Evolutionary conservation across 2,329 filamentous ascomycete genomes (phyloP).

Genomic region (Pestalotiopsis fici): DNA sequence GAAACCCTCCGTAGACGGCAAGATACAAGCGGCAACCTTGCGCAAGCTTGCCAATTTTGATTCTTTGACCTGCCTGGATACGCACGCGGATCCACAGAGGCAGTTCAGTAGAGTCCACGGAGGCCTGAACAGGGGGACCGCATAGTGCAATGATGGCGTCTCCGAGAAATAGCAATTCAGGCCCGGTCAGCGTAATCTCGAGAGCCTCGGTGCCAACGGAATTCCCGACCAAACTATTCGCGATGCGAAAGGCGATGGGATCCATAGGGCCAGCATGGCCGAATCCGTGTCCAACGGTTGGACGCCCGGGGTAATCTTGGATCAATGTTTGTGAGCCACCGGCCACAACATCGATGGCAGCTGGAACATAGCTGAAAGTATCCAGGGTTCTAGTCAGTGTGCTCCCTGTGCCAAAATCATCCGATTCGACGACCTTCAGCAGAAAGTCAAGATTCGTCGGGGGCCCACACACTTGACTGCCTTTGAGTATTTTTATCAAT

Average conservation of each 20-base stretch:
- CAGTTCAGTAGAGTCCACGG: slow-evolving; percentile 47
- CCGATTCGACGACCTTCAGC: slow-evolving; percentile 24
- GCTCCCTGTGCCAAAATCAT: slow-evolving; percentile 46
- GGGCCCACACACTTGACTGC: background rate
- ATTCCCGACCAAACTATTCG: slow-evolving; percentile 63
- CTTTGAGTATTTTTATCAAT: background rate
- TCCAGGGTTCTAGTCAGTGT: slow-evolving; percentile 60
- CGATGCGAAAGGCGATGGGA: slow-evolving; percentile 55
- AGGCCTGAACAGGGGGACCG: slow-evolving; percentile 53
- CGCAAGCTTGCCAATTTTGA: slow-evolving; percentile 56
- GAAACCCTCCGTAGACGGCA: slow-evolving; percentile 44
- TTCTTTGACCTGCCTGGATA: slow-evolving; percentile 42
- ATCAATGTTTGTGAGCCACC: slow-evolving; percentile 59
- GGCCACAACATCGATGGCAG: slow-evolving; percentile 56
- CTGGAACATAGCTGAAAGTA: slow-evolving; percentile 47
- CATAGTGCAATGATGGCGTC: slow-evolving; percentile 57
- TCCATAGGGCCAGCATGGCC: slow-evolving; percentile 65
- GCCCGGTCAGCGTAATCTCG: slow-evolving; percentile 62
- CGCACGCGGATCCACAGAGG: slow-evolving; percentile 58
- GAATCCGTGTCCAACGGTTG: slow-evolving; percentile 57
- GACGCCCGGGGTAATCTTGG: slow-evolving; percentile 60
- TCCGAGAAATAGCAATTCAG: slow-evolving; percentile 56
- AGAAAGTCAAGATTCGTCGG: slow-evolving; percentile 3
- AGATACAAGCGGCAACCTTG: slow-evolving; percentile 60
- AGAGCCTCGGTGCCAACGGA: slow-evolving; percentile 49